Evolutionary conservation across 1,284 basidiomycete species (phyloP), one percentile per base, ranked within the genome.

Genomic region (Sphaerobolus stellatus): DNA sequence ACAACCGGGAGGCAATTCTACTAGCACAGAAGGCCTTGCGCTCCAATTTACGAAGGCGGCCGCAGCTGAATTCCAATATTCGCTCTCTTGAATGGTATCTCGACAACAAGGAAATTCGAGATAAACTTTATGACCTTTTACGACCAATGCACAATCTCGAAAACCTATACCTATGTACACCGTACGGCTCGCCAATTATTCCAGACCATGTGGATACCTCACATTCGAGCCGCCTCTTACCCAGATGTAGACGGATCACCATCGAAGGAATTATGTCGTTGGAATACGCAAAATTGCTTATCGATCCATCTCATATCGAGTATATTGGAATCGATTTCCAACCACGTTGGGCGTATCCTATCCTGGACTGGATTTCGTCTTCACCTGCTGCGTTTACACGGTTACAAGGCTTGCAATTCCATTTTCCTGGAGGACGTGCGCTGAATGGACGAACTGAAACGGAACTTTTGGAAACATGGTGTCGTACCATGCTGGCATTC

Each of bases 261-360:
- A 7, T 48, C 14, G 24, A 48, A 29, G 45, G 45, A 27, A 48
- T 48, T 48, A 24, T 48, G 9, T 48, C 45, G 9, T 28, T 48
- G 25, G 24, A 22, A 20, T 48, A 27, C n/a, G 45, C 45, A 18
- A 48, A 48, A 48, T 28, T 27, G 8, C 3, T 48, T 18, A 48
- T 48, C 29, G 14, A 27, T 31, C 45, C 45, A 6, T 2, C 45
- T 27, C 13, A 6, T 28, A 6, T 48, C 18, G 25, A 48, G 30
- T 31, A 22, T 16, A 27, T 48, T 28, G 25, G 24, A 6, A 27
- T 48, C 16, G 45, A 48, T 18, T 48, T 22, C 25, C 25, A 22
- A 11, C n/a, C 45, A 18, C 45, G 24, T 9, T 48, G 45, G 45
- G 30, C 29, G 14, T 14, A 18, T 8, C 45, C 45, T 8, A 48